Evolutionary conservation across 257 asterid species (phyloP).

Genomic region (Coffea canephora): DNA sequence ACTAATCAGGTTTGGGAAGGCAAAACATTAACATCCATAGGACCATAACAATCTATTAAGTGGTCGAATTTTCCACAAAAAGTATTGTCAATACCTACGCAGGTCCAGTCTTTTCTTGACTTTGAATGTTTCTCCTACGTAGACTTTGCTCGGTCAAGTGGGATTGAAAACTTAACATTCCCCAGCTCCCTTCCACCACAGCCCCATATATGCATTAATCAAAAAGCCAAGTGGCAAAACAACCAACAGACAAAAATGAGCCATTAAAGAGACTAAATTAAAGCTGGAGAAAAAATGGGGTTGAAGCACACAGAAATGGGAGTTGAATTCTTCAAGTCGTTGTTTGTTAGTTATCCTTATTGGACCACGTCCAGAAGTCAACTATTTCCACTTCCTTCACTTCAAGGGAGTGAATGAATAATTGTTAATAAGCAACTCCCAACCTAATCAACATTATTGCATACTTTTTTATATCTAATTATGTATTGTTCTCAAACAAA

Average conservation of each 20-base stretch:
- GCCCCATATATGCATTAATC: not conserved
- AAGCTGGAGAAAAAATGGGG: too few species aligned
- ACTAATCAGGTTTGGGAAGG: not conserved
- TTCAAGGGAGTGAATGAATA: not conserved
- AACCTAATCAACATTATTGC: constrained; percentile 2
- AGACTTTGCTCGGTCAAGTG: too few species aligned
- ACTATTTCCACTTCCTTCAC: not conserved
- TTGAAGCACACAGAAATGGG: not conserved
- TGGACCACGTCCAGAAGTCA: not conserved
- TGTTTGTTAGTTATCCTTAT: too few species aligned
- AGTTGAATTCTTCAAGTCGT: not conserved
- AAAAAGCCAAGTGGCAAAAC: not conserved
- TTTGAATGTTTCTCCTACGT: not conserved
- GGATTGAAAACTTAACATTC: too few species aligned
- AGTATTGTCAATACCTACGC: not conserved
- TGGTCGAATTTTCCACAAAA: not conserved
- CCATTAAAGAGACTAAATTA: too few species aligned
- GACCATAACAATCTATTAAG: not conserved
- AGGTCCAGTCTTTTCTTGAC: not conserved
- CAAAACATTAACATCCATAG: not conserved
- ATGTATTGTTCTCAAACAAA: not conserved
- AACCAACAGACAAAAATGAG: not conserved
- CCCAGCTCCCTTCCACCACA: too few species aligned
- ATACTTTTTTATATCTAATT: not conserved
- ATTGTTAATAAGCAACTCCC: not conserved